A percentile compares a stretch with the other conserved stretches of the same genome.
These are phyloP conservation scores for Skeletonema marinoi DNA, from an alignment of 108 stramenopile genomes.

Conservation along the genomic window DNA sequence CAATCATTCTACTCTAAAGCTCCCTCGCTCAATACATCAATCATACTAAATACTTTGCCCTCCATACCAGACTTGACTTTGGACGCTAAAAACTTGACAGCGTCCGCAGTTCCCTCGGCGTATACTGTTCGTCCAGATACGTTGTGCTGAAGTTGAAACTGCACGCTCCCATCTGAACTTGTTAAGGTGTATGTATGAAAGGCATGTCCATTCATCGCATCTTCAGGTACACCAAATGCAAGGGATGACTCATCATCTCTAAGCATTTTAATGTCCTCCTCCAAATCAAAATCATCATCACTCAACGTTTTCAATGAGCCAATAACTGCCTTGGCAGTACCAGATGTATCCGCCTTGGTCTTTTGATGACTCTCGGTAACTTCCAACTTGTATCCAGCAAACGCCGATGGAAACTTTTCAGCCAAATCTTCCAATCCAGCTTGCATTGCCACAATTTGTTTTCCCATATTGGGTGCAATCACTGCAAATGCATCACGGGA, in stretches of 20 bases:
- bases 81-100: constrained; percentile 91
- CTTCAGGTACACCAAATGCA: constrained; percentile 94
- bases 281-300: constrained; percentile 71
- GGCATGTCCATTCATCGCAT: constrained; percentile 93
- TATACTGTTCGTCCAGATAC: constrained; percentile 96
- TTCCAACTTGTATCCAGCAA: constrained; percentile 91
- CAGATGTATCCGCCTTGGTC: constrained; percentile 97
- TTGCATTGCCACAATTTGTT: constrained; percentile 99
- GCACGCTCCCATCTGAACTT: constrained; percentile 88
- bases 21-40: constrained; percentile 86
- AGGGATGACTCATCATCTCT: constrained; percentile 81
- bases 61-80: constrained; percentile 68
- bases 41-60: constrained; percentile 86
- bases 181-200: constrained; percentile 97
- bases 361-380: constrained; percentile 96
- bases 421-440: constrained; percentile 92
- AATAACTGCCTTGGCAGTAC: constrained; percentile 97
- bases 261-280: constrained; percentile 91
- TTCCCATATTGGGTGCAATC: constrained; percentile 99
- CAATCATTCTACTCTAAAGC: constrained; percentile 65
- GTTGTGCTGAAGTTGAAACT: constrained; percentile 97
- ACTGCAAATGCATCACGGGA: constrained; percentile 83
- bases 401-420: constrained; percentile 88
- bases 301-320: constrained; percentile 76
- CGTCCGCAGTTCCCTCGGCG: constrained; percentile 98